phyloP scores from a whole-genome alignment of 129 eudicot species.

The Tagetes patula region DNA sequence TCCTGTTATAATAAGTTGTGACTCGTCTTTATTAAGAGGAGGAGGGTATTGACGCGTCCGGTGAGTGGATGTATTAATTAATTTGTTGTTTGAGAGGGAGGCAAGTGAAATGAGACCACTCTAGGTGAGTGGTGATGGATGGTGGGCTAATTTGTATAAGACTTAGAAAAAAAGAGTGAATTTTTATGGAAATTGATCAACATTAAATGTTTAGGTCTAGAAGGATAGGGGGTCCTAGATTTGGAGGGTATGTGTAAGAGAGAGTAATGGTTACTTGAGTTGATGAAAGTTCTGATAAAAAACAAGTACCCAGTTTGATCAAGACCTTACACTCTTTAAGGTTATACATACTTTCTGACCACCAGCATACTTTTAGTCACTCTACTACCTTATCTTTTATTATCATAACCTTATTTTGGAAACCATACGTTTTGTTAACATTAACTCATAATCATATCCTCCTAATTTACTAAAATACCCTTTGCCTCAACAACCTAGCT shows the following conservation, averaged over 20 bases:
- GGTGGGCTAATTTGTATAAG: constrained; percentile 30
- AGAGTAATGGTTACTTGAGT: constrained; percentile 43
- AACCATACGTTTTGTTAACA: not conserved
- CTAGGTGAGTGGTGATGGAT: constrained; percentile 14
- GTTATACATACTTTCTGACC: constrained; percentile 39
- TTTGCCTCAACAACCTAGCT: no score
- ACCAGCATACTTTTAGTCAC: constrained; percentile 24
- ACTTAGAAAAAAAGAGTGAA: not conserved
- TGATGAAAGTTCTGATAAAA: constrained; percentile 45
- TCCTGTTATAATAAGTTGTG: no score
- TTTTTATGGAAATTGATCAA: no score
- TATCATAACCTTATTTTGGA: constrained; percentile 10
- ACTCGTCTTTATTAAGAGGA: no score
- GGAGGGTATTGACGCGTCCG: no score
- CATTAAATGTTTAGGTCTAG: constrained; percentile 22
- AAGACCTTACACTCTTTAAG: constrained; percentile 40
- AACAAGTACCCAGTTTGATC: constrained; percentile 42
- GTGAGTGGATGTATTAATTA: no score
- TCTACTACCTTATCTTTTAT: constrained; percentile 29
- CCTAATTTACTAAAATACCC: not conserved
- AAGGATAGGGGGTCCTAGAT: constrained; percentile 51
- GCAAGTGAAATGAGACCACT: constrained; percentile 20
- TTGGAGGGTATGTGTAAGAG: constrained; percentile 42
- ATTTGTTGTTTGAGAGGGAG: not conserved
- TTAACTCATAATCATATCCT: not conserved